These are phyloP conservation scores for Chlamydomonas sphaeroides DNA, from an alignment of 139 green algal species.

Conservation along the genomic window DNA sequence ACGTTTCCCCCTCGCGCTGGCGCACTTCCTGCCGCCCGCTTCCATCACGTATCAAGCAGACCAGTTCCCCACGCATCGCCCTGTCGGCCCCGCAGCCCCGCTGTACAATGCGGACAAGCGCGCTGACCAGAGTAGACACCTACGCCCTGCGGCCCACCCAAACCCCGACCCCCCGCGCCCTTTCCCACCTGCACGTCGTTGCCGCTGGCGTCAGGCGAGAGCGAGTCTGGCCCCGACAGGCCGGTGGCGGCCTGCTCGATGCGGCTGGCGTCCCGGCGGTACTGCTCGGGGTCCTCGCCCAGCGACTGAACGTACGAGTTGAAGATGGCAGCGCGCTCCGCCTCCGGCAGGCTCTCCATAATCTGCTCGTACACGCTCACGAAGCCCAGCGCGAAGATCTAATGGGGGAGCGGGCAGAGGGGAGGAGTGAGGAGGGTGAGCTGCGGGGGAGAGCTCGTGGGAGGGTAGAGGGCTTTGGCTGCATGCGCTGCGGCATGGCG, in stretches of 20 bases:
- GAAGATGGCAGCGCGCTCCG: conserved; percentile 72
- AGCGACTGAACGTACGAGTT: conserved; percentile 81
- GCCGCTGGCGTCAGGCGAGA: conserved; percentile 65
- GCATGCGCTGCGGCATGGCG: no score
- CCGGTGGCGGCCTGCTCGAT: conserved; percentile 68
- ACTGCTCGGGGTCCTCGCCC: conserved; percentile 78
- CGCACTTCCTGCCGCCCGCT: no score
- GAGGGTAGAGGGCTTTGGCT: no score
- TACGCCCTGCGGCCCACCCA: no score
- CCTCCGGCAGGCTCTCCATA: conserved; percentile 67
- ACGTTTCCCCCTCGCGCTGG: no score
- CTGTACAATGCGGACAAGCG: no score
- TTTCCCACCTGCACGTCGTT: conserved; percentile 65
- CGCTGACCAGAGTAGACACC: no score
- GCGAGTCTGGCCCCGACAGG: conserved; percentile 47
- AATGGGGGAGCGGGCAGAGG: conserved; percentile 7
- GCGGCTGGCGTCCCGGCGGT: conserved; percentile 69
- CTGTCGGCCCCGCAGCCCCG: no score
- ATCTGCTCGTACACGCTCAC: conserved; percentile 91
- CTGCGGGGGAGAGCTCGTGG: background rate
- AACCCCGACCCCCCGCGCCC: no score
- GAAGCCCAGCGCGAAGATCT: conserved; percentile 91
- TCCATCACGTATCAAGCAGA: no score
- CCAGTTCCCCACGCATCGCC: no score
- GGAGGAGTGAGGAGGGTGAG: background rate